A percentile compares a stretch with the other conserved stretches of the same genome.
These are phyloP conservation scores for Pseudevernia furfuracea DNA, from an alignment of 495 filamentous ascomycete genomes.

Conservation along the genomic window DNA sequence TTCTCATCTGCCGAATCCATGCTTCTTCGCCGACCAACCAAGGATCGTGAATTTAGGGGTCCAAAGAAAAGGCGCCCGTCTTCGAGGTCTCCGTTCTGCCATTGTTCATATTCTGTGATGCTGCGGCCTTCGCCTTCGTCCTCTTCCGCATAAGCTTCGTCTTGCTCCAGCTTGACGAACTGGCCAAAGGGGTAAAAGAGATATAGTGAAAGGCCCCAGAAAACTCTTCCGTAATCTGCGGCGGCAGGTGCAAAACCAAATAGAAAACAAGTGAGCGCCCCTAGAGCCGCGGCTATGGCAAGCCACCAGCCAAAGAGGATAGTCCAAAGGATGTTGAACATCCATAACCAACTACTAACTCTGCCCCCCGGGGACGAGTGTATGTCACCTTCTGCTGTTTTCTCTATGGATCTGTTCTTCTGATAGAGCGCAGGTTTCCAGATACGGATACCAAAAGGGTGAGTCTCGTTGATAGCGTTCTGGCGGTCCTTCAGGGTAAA, in stretches of 20 bases:
- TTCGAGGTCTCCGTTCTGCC: slow-evolving; percentile 95
- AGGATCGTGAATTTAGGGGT: slow-evolving; percentile 65
- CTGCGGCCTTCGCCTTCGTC: slow-evolving; percentile 98
- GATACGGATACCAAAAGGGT: slow-evolving; percentile 96
- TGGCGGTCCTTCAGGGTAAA: slow-evolving; percentile 81
- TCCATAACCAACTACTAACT: slow-evolving; percentile 71
- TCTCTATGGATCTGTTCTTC: slow-evolving; percentile 91
- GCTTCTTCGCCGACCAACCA: slow-evolving; percentile 85
- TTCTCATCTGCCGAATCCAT: slow-evolving; percentile 82
- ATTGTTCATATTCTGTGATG: slow-evolving; percentile 98
- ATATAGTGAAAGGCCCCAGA: slow-evolving; percentile 78
- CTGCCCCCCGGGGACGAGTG: slow-evolving; percentile 88
- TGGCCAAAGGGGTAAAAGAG: slow-evolving; percentile 94
- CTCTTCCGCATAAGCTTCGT: slow-evolving; percentile 91
- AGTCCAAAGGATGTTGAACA: slow-evolving; percentile 88
- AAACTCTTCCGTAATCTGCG: slow-evolving; percentile 75
- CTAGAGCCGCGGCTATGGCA: slow-evolving; percentile 62
- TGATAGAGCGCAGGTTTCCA: slow-evolving; percentile 99
- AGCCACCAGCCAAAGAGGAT: slow-evolving; percentile 97
- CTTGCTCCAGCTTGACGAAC: slow-evolving; percentile 84
- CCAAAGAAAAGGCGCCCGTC: slow-evolving; percentile 95
- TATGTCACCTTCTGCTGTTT: slow-evolving; percentile 93
- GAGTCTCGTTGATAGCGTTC: slow-evolving; percentile 96
- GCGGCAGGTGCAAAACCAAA: slow-evolving; percentile 74
- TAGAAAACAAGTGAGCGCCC: slow-evolving; percentile 67